Base-by-base conservation (phyloP, 176 grass and related monocot genomes). In the Areca catechu region DNA sequence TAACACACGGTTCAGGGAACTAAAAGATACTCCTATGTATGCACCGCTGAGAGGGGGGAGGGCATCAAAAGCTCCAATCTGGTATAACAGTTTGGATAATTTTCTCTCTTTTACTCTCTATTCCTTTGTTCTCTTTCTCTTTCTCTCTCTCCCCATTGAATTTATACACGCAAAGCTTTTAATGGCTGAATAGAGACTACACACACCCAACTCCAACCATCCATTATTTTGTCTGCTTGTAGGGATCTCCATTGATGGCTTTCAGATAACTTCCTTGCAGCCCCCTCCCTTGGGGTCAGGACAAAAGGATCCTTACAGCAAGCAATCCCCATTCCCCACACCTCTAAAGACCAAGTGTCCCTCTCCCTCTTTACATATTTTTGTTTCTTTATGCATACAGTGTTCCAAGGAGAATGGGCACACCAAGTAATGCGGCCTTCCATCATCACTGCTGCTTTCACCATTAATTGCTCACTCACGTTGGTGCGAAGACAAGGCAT, bases 111-210 rank as follows among this genome's bases (percentile, higher is more conserved):
- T 49, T 68, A 57, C 68, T 49, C 29, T 49, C 73, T 62, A 37
- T 71, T 57, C 53, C 54, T 74, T n/a, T 69, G 37, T 34, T 22
- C 54, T 52, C 56, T 67, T 58, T 16, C 48, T 62, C 49, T 62
- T 37, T 18, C 24, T 16, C 24, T 66, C 22, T 53, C 18, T 59
- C 29, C 16, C 48, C n/a, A 58, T 18, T 19, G 25, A 65, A 49
- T 52, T 24, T 28, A 66, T 7, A 76, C 88, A 98, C 87, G 81
- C 88, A 98, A 97, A 78, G 93, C 76, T 89, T 98, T 97, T 77
- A 92, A 92, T 89, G 83, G 76, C 21, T 70, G 93, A 98, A 73
- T 63, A 70, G 78, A 72, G 87, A 98, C 81, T 75, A 74, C 69
- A 82, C 86, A 84, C 49, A 77, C 54, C 79, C 73, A 75, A 72